Evolutionary conservation across 169 alveolate species (phyloP).

Genomic region (Ichthyophthirius multifiliis): DNA sequence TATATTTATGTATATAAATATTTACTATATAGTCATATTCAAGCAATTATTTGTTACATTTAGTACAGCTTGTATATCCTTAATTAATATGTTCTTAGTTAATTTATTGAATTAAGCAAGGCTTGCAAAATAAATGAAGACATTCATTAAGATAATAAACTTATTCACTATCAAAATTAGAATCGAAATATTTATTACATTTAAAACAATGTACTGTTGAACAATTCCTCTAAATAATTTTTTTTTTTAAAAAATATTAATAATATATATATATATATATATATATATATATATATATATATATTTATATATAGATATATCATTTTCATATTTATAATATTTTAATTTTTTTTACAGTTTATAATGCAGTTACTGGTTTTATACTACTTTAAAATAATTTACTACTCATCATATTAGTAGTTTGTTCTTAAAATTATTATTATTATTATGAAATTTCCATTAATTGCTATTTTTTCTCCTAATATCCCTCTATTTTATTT

Average conservation of each 20-base stretch:
- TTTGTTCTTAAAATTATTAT: background rate
- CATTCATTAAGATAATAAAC: background rate
- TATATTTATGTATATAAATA: background rate
- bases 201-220: background rate
- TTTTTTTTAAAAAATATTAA: too few relatives aligned
- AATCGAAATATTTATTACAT: background rate
- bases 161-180: conserved; percentile 5
- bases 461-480: too few relatives aligned
- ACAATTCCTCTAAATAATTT: too few relatives aligned
- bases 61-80: background rate
- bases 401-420: background rate
- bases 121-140: conserved; percentile 18
- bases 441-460: background rate
- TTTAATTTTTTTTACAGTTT: too few relatives aligned
- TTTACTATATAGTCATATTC: conserved; percentile 21
- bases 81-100: background rate
- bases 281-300: too few relatives aligned
- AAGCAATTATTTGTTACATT: background rate
- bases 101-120: conserved; percentile 9
- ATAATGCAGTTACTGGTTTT: too few relatives aligned
- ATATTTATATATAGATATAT: too few relatives aligned
- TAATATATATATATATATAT: too few relatives aligned
- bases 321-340: too few relatives aligned
- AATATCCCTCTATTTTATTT: background rate
- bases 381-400: too few relatives aligned